A percentile compares a stretch with the other conserved stretches of the same genome.
phyloP scores from a whole-genome alignment of 805 yeast genomes.

The Schwanniomyces polymorphus region DNA sequence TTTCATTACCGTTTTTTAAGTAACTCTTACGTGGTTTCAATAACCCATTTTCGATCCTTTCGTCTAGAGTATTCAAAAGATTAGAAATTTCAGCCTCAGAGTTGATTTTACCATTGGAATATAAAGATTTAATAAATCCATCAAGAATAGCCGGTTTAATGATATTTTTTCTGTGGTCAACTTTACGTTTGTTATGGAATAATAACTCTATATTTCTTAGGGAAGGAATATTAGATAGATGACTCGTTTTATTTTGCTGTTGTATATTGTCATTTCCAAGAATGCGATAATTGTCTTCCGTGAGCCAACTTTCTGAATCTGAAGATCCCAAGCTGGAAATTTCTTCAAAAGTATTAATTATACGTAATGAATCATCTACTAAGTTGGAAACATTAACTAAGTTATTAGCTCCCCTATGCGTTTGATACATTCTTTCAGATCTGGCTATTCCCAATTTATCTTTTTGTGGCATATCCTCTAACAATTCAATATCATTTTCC shows the following conservation, averaged over 20 bases:
- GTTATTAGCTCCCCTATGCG: too few species aligned
- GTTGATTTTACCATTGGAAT: not conserved
- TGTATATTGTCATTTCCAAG: too few species aligned
- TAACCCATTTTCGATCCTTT: conserved; percentile 8
- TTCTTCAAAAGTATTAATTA: too few species aligned
- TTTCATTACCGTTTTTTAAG: conserved; percentile 4
- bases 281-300: not conserved
- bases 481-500: too few species aligned
- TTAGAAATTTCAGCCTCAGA: not conserved
- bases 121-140: not conserved
- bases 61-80: not conserved
- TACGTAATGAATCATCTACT: too few species aligned
- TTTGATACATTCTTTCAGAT: too few species aligned
- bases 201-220: not conserved
- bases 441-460: too few species aligned
- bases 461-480: too few species aligned
- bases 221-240: too few species aligned
- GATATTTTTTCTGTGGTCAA: not conserved
- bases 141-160: not conserved
- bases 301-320: not conserved
- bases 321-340: not conserved
- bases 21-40: conserved; percentile 11
- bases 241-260: too few species aligned
- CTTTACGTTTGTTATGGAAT: not conserved
- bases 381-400: too few species aligned